These are phyloP conservation scores for Magnaporthiopsis rhizophila DNA, from an alignment of 2,329 filamentous ascomycete genomes.

Conservation along the genomic window DNA sequence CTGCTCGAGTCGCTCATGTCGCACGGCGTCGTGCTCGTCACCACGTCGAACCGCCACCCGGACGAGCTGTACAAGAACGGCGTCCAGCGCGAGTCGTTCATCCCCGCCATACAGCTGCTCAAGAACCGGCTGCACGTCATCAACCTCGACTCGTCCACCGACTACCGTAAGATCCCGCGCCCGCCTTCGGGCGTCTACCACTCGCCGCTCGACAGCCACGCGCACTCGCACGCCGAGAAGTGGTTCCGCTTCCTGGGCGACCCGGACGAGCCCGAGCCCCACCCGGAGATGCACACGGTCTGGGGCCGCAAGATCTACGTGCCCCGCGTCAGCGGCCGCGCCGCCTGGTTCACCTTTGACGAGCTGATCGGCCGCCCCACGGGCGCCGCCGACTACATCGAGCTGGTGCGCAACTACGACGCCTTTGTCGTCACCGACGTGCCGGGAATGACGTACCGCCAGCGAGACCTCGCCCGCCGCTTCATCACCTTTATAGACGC, in stretches of 20 bases:
- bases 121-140: slow-evolving; percentile 79
- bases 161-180: slow-evolving; percentile 94
- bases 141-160: slow-evolving; percentile 89
- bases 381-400: slow-evolving; percentile 90
- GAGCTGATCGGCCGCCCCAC: slow-evolving; percentile 85
- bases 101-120: slow-evolving; percentile 89
- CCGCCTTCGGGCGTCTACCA: slow-evolving; percentile 93
- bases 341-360: slow-evolving; percentile 86
- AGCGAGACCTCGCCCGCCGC: slow-evolving; percentile 78
- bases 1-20: slow-evolving; percentile 88
- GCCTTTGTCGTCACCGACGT: slow-evolving; percentile 88
- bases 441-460: slow-evolving; percentile 80
- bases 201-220: slow-evolving; percentile 71
- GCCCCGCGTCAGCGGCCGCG: slow-evolving; percentile 77
- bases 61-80: slow-evolving; percentile 97
- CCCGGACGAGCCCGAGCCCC: slow-evolving; percentile 64
- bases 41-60: slow-evolving; percentile 93
- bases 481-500: slow-evolving; percentile 99
- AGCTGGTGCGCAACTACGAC: slow-evolving; percentile 82
- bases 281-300: slow-evolving; percentile 70
- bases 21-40: slow-evolving; percentile 92
- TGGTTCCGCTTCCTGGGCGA: slow-evolving; percentile 96
- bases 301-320: slow-evolving; percentile 91
- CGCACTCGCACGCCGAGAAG: slow-evolving; percentile 74
- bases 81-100: slow-evolving; percentile 89